Base-by-base conservation (phyloP, 768 basidiomycete species). In the Boletellus ananiceps region DNA sequence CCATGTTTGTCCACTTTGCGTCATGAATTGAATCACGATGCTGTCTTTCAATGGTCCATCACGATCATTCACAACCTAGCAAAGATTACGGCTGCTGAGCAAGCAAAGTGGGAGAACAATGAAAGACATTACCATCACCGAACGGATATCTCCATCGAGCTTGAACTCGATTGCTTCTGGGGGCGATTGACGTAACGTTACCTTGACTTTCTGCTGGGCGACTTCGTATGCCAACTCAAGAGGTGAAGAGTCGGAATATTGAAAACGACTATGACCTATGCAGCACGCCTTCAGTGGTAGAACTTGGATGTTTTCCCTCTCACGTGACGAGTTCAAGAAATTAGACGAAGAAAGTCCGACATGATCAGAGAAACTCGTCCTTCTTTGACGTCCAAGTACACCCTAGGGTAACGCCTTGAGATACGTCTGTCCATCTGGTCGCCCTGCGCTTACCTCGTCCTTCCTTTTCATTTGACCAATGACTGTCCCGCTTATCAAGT, bases 261-360 rank as follows among this genome's bases (percentile, higher is more conserved):
- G 23, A 40, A 66, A 57, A 34, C 39, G 40, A 16, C 56, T 57
- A 3, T 47, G 49, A 33, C 66, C 66, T 5, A 69, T 49, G 44
- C 53, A 68, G 60, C 58, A 68, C 5, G 64, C 68, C 8, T 37
- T 13, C 31, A 68, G 45, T 33, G 66, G 68, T 2, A 65, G 44
- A 35, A 14, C 51, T 6, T 7, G 33, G 0, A 2, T 34, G 2
- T 14, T 46, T 27, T 57, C 56, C 32, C 29, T 56, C 37, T 48
- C 49, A 5, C 50, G 58, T 13, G 31, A 0, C 27, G 62, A 49
- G 39, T 67, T 57, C 18, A 43, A 7, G 23, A 69, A 55, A 16
- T 52, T 47, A 27, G 66, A 64, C 2, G 66, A 64, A 14, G 64
- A 69, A 9, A 60, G 68, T 35, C 54, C 58, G 12, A 69, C 37